phyloP scores from a whole-genome alignment of 768 basidiomycete genomes.

The Rhodotorula sphaerocarpa region DNA sequence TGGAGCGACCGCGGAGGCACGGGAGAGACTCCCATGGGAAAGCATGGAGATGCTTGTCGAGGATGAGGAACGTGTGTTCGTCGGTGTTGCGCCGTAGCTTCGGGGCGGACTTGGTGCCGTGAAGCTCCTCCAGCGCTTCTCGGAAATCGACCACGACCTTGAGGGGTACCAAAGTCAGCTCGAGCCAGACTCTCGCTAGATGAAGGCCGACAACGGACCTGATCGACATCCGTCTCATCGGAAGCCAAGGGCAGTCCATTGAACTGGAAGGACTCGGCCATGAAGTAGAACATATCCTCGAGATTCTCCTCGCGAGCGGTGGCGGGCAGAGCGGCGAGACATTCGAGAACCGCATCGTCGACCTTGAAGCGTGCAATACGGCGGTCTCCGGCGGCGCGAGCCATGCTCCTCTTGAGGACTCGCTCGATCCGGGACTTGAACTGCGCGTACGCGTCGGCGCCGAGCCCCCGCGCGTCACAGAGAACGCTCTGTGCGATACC shows the following conservation, averaged over 20 bases:
- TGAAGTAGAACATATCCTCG: slow-evolving; percentile 87
- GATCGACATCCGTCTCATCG: slow-evolving; percentile 83
- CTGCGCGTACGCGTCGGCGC: slow-evolving; percentile 50
- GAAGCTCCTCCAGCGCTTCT: slow-evolving; percentile 63
- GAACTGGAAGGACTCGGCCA: slow-evolving; percentile 88
- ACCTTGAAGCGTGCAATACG: slow-evolving; percentile 49
- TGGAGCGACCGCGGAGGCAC: slow-evolving; percentile 66
- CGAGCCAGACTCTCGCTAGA: too few species aligned
- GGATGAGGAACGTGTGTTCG: slow-evolving; percentile 73
- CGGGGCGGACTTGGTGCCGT: slow-evolving; percentile 44
- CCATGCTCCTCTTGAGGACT: slow-evolving; percentile 58
- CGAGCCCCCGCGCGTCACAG: slow-evolving; percentile 46
- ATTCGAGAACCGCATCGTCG: slow-evolving; percentile 68
- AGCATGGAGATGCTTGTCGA: slow-evolving; percentile 79
- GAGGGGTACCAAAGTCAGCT: not conserved
- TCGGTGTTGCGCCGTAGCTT: slow-evolving; percentile 44
- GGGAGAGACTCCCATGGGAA: slow-evolving; percentile 96
- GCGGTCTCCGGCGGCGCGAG: slow-evolving; percentile 56
- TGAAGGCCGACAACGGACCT: slow-evolving; percentile 49
- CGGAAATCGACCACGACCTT: slow-evolving; percentile 68
- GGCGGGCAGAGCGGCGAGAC: slow-evolving; percentile 73
- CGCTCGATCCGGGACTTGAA: slow-evolving; percentile 65
- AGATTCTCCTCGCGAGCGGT: slow-evolving; percentile 84
- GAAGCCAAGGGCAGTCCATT: slow-evolving; percentile 79
- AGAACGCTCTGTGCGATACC: slow-evolving; percentile 39